Evolutionary conservation across 2,329 filamentous ascomycete genomes (phyloP).

Genomic region (Raffaelea deltoideospora): DNA sequence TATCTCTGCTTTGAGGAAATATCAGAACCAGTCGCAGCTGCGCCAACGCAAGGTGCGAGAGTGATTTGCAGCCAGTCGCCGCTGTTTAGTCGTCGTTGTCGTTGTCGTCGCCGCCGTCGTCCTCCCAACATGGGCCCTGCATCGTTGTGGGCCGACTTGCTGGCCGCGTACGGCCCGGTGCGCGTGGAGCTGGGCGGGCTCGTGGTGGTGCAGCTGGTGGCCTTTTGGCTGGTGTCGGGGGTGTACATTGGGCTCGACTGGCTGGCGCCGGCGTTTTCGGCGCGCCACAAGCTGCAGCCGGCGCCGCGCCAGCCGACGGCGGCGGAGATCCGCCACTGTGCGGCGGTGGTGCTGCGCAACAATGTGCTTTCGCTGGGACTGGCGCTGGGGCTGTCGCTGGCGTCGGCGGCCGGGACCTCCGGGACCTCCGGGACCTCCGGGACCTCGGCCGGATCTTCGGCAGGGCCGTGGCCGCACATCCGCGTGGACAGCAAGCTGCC

Average conservation of each 20-base stretch:
- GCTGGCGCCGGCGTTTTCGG: constrained; percentile 30
- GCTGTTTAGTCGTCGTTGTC: too few species aligned
- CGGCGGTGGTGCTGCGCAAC: constrained; percentile 29
- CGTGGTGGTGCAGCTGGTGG: constrained; percentile 23
- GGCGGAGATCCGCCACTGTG: constrained; percentile 27
- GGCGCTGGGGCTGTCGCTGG: constrained; percentile 9
- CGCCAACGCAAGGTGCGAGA: too few species aligned
- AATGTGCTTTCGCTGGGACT: constrained; percentile 25
- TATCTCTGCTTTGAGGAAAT: too few species aligned
- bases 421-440: neutral
- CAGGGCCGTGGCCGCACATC: constrained; percentile 16
- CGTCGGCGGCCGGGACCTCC: neutral
- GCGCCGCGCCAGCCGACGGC: constrained; percentile 30
- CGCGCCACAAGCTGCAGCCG: constrained; percentile 38
- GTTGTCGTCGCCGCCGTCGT: too few species aligned
- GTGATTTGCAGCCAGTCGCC: too few species aligned
- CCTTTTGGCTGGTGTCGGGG: constrained; percentile 29
- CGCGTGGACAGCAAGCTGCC: constrained; percentile 24
- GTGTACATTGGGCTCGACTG: constrained; percentile 27
- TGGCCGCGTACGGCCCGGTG: constrained; percentile 10
- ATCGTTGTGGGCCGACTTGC: constrained; percentile 9
- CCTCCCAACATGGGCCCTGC: neutral
- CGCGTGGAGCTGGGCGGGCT: constrained; percentile 26
- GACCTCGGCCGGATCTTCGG: neutral
- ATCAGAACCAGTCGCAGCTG: too few species aligned